Conservation (phyloP, 1,139 yeast genomes). For the Scheffersomyces stambukii region DNA sequence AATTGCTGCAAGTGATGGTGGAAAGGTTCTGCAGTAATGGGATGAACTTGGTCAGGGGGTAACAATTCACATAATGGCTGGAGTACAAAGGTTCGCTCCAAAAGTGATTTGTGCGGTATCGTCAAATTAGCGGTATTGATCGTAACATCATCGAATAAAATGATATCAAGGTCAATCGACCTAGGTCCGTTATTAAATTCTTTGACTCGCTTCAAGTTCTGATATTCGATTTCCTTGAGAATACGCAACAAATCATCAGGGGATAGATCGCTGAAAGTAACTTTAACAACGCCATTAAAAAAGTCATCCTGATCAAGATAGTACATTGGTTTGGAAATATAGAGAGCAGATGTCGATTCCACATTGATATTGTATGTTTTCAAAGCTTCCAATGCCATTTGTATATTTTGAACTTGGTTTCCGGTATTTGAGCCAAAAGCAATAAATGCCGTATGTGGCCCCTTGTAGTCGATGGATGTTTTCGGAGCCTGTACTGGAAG, state of each 20-base stretch:
- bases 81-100: constrained; percentile 85
- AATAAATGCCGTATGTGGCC: constrained; percentile 56
- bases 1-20: constrained; percentile 65
- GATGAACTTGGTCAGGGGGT: constrained; percentile 63
- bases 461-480: constrained; percentile 5
- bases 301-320: constrained; percentile 75
- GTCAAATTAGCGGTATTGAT: constrained; percentile 55
- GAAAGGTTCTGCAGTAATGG: constrained; percentile 78
- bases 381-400: constrained; percentile 52
- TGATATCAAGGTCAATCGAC: constrained; percentile 80
- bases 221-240: constrained; percentile 75
- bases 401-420: constrained; percentile 58
- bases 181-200: constrained; percentile 88
- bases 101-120: constrained; percentile 84
- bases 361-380: constrained; percentile 43
- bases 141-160: constrained; percentile 61
- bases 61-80: constrained; percentile 83
- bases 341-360: constrained; percentile 66
- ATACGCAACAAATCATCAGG: constrained; percentile 63
- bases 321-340: constrained; percentile 92
- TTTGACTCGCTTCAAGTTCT: constrained; percentile 67
- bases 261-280: constrained; percentile 42
- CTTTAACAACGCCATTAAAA: constrained; percentile 74
- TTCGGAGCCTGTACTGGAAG: constrained; percentile 28
- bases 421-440: constrained; percentile 94